Base-by-base conservation (phyloP, 2,329 filamentous ascomycete genomes). In the Pseudogymnoascus sp. region DNA sequence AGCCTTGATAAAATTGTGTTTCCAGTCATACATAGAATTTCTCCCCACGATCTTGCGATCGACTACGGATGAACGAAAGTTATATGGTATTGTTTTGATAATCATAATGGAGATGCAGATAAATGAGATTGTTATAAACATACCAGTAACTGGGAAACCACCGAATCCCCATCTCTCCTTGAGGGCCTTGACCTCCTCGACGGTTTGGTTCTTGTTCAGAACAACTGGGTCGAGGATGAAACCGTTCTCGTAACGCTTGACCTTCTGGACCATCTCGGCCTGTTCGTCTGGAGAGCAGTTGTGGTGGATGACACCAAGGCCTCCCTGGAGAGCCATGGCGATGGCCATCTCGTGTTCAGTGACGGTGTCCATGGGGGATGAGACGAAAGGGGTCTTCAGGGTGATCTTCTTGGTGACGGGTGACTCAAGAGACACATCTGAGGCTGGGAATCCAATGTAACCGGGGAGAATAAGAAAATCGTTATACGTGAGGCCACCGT, bases 61-160 rank as follows among this genome's bases (percentile, higher is more conserved):
- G 84, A 87, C 57, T 95, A 83, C 90, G 91, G 94, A 93, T 93
- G 94, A 99, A 99, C 94, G 94, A 99, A 99, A 99, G 94, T 97
- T 97, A 97, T 89, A 84, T 79, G 78, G 77, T 80, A 83, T 81
- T 79, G 77, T 81, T 80, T 84, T 81, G 83, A 81, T 90, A 94
- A 96, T 96, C 90, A 91, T 80, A 77, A 78, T 73, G 71, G 68
- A 61, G 47, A 20, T 62, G 58, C 63, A 68, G 71, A 38, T 65
- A 65, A 62, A 63, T 62, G 64, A 63, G 57, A 61, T 61, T 64
- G 7, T 39, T 64, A 61, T 8, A 25, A 59, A 81, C 93, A 83
- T 81, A 99, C 95, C 94, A 77, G 94, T 99, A 63, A 99, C 93
- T 63, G 94, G 94, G 79, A 97, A 97, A 70, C 94, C 94, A 72